These are phyloP conservation scores for Tilletia indica DNA, from an alignment of 1,284 basidiomycete species.

Conservation along the genomic window DNA sequence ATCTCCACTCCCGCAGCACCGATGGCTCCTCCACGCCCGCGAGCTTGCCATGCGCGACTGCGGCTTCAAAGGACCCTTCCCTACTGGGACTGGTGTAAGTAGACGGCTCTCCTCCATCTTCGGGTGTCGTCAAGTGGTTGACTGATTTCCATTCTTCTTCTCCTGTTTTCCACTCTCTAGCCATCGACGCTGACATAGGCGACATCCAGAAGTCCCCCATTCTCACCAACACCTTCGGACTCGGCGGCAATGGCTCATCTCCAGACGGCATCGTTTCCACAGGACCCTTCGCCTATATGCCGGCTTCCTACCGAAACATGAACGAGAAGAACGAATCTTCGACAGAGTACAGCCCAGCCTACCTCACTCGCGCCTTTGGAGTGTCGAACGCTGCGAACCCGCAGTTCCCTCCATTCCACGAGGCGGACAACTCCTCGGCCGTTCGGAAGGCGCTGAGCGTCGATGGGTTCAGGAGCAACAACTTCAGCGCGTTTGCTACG, in stretches of 20 bases:
- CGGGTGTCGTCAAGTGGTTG: not conserved
- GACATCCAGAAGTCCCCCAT: not conserved
- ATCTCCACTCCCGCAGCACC: not conserved
- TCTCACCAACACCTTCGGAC: not conserved
- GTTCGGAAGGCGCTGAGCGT: not conserved
- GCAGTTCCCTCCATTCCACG: not conserved
- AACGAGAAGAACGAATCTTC: not conserved
- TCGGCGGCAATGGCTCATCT: not conserved
- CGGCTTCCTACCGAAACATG: not conserved
- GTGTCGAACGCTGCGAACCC: not conserved
- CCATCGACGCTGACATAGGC: not conserved
- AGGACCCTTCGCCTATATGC: conserved; percentile 7
- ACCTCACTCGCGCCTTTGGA: conserved; percentile 8
- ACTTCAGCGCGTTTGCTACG: not conserved
- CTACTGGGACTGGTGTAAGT: conserved; percentile 4
- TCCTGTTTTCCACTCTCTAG: not conserved
- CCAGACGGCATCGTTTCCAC: not conserved
- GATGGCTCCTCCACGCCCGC: not conserved
- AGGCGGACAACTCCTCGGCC: not conserved
- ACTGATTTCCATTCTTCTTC: not conserved
- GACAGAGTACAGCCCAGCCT: not conserved
- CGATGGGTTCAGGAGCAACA: not conserved
- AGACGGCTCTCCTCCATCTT: not conserved
- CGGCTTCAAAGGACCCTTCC: not conserved
- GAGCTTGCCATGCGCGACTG: conserved; percentile 7